These are phyloP conservation scores for Moesziomyces aphidis DNA, from an alignment of 1,284 basidiomycete species.

Conservation along the genomic window DNA sequence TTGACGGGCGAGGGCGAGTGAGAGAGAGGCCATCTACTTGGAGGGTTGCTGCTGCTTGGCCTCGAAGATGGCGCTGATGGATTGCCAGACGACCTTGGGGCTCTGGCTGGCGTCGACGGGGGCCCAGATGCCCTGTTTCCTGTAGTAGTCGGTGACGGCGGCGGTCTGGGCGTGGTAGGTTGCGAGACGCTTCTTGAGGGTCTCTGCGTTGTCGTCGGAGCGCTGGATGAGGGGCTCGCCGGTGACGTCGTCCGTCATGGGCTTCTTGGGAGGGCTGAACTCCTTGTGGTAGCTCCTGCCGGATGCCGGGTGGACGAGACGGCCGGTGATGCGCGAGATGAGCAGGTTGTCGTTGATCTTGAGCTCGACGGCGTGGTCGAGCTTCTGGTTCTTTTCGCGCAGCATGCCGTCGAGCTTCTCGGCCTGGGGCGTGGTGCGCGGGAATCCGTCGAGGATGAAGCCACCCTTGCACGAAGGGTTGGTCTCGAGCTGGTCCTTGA, in stretches of 20 bases:
- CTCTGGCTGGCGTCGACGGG: conserved; percentile 93
- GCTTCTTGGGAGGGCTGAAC: conserved; percentile 95
- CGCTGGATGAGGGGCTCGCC: conserved; percentile 85
- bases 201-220: conserved; percentile 75
- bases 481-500: conserved; percentile 92
- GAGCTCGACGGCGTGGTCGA: conserved; percentile 92
- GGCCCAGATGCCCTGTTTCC: conserved; percentile 75
- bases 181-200: conserved; percentile 85
- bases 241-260: conserved; percentile 90
- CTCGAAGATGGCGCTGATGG: conserved; percentile 72
- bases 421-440: conserved; percentile 96
- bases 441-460: conserved; percentile 98
- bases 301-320: conserved; percentile 88
- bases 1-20: background rate
- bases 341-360: conserved; percentile 93
- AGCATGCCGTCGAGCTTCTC: conserved; percentile 97
- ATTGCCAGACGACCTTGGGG: conserved; percentile 90
- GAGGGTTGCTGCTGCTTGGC: conserved; percentile 24
- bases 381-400: conserved; percentile 77
- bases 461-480: conserved; percentile 94
- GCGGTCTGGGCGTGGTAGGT: conserved; percentile 93
- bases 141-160: conserved; percentile 98
- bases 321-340: conserved; percentile 96
- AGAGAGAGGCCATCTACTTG: conserved; percentile 11
- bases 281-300: conserved; percentile 95